Evolutionary conservation across 345 rosid species (phyloP), one percentile per base, ranked within the genome.

Genomic region (Salix brachista): DNA sequence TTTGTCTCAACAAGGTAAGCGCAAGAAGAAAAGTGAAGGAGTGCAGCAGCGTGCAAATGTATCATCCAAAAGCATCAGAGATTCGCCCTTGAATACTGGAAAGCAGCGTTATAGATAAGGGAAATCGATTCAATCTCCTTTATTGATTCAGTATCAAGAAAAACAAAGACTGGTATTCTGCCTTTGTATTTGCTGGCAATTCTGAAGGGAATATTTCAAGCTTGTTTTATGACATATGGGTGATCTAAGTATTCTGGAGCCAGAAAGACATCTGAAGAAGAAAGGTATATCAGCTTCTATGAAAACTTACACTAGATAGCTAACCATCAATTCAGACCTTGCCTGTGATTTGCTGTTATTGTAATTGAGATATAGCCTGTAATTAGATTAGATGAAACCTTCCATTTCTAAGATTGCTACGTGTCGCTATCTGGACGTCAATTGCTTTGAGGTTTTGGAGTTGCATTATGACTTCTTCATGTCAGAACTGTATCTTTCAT

Each of bases 11-110:
- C 96, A 91, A 76, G 91, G 83, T 17, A 83, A 89, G 83, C 89
- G 92, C 37, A 90, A 87, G 87, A 90, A 87, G 83, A 91, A 81
- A 80, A 75, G 83, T 4, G 92, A 91, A 65, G 89, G 80, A 65
- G 52, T 65, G 77, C 91, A 83, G 39, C 87, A 79, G 39, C 79
- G 72, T 5, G 61, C 78, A 44, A 74, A 83, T 14, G 44, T 74
- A 10, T 86, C 86, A 34, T 83, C 86, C 67, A 89, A 79, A 77
- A 85, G 89, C 81, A 70, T 84, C 69, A 79, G 88, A 76, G 89
- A 82, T 69, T 87, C 93, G 52, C 90, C 91, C 58, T 67, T 87
- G 85, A 80, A 86, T 78, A 75, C 86, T 4, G 84, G 90, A 65
- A 89, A 84, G 85, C 94, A 87, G 78, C 87, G 88, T 30, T 73